Base-by-base conservation (phyloP, 148 eudicot species). In the Hydrangea macrophylla region DNA sequence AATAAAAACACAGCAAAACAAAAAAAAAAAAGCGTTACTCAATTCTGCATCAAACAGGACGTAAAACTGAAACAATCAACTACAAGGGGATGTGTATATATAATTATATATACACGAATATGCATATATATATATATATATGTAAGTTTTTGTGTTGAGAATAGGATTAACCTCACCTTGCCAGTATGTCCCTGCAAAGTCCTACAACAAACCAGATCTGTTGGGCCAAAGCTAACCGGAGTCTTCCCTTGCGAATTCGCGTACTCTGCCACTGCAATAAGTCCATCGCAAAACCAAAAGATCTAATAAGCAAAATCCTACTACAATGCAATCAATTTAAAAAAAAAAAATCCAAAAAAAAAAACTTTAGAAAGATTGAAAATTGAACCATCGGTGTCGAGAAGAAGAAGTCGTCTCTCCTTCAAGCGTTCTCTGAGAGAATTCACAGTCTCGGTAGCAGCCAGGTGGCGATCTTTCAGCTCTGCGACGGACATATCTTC, bases 201-300 rank as follows among this genome's bases (percentile, higher is more conserved):
- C 74, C 98, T 77, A 68, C 98, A 94, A 59, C 98, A 94, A 15
- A 94, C 98, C 44, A 94, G 96, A 88, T 94, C 97, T 23, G 92
- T 88, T 0, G 82, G 91, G 6, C 95, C 96, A 44, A 88, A 90
- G 50, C 83, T 82, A 76, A 94, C 90, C 40, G 96, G 79, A 28
- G 83, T 71, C 74, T 94, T 90, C 56, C 92, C 98, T 68, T 90
- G 98, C 61, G 91, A 83, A 27, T 78, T 84, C 20, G 96, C 89
- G 45, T 86, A 90, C 12, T 67, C 76, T 2, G 92, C 98, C 68
- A 94, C 98, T 94, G 82, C 25, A 22, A 28, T 24, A n/a, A 65
- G 9, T 17, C 30, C 60, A 18, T 33, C n/a, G n/a, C n/a, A n/a
- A n/a, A n/a, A n/a, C n/a, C n/a, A n/a, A n/a, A n/a, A n/a, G n/a